Evolutionary conservation across 768 basidiomycete genomes (phyloP).

Genomic region (Xanthoconium purpureum): DNA sequence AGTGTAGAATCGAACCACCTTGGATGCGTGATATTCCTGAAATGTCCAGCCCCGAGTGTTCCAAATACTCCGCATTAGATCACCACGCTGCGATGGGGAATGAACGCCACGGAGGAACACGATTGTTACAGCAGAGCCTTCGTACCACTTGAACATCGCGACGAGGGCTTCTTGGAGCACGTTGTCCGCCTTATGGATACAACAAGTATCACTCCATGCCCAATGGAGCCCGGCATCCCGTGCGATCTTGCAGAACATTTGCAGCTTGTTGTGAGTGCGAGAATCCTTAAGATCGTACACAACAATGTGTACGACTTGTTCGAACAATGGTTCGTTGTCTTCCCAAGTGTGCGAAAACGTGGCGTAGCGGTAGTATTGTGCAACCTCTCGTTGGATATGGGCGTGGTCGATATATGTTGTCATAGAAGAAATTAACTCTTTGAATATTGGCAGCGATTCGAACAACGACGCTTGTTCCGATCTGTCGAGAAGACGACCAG

Average conservation of each 20-base stretch:
- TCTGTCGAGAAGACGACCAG: not conserved
- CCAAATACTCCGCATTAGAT: not conserved
- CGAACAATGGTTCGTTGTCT: not conserved
- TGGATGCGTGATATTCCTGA: constrained; percentile 15
- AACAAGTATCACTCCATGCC: not conserved
- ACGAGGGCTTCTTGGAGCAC: not conserved
- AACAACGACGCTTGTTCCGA: not conserved
- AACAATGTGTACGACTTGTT: not conserved
- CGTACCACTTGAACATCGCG: constrained; percentile 4
- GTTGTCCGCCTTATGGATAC: not conserved
- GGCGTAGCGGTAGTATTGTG: not conserved
- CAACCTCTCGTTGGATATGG: not conserved
- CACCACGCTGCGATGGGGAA: not conserved
- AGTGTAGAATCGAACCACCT: constrained; percentile 8
- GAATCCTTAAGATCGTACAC: not conserved
- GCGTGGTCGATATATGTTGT: not conserved
- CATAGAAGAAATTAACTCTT: not conserved
- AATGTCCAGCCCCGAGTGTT: not conserved
- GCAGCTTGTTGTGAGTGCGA: not conserved
- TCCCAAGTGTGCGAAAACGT: not conserved
- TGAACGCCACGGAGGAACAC: not conserved
- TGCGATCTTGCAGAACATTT: constrained; percentile 1
- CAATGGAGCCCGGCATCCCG: not conserved
- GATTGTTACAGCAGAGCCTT: not conserved
- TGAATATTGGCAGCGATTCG: not conserved